Percentiles rank a stretch among this genome's conserved stretches.
Evolutionary conservation across 176 grass and related monocot genomes (phyloP).

Genomic region (Zoysia japonica): DNA sequence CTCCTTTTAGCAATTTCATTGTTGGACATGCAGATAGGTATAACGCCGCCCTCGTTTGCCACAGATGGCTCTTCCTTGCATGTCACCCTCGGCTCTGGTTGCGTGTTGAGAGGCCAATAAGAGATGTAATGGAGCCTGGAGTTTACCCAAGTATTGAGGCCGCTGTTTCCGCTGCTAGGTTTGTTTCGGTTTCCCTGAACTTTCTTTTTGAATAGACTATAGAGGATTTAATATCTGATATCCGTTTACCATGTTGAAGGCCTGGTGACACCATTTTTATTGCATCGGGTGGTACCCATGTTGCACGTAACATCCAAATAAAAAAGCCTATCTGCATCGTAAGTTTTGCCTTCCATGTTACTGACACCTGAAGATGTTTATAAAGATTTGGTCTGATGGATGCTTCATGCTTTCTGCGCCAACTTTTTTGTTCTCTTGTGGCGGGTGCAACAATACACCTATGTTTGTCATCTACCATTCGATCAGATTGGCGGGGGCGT

Average conservation of each 20-base stretch:
- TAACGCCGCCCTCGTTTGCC: constrained; percentile 99
- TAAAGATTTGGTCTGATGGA: constrained; percentile 22
- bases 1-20: constrained; percentile 75
- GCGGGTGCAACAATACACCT: constrained; percentile 27
- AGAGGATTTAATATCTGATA: constrained; percentile 14
- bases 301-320: constrained; percentile 86
- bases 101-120: constrained; percentile 85
- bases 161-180: constrained; percentile 95
- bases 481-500: constrained; percentile 82
- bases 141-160: constrained; percentile 78
- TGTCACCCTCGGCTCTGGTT: constrained; percentile 90
- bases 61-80: constrained; percentile 88
- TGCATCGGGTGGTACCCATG: constrained; percentile 63
- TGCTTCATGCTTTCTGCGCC: constrained; percentile 15
- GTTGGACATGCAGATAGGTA: constrained; percentile 95
- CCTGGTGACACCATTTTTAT: constrained; percentile 97
- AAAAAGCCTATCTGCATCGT: constrained; percentile 97
- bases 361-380: constrained; percentile 29
- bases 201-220: neutral
- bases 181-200: neutral
- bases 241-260: constrained; percentile 59
- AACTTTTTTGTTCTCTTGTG: neutral
- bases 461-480: constrained; percentile 32
- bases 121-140: constrained; percentile 63
- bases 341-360: constrained; percentile 50